A percentile compares a stretch with the other conserved stretches of the same genome.
Evolutionary conservation across 2,329 filamentous ascomycete species (phyloP).

Genomic region (Claviceps pazoutovae): DNA sequence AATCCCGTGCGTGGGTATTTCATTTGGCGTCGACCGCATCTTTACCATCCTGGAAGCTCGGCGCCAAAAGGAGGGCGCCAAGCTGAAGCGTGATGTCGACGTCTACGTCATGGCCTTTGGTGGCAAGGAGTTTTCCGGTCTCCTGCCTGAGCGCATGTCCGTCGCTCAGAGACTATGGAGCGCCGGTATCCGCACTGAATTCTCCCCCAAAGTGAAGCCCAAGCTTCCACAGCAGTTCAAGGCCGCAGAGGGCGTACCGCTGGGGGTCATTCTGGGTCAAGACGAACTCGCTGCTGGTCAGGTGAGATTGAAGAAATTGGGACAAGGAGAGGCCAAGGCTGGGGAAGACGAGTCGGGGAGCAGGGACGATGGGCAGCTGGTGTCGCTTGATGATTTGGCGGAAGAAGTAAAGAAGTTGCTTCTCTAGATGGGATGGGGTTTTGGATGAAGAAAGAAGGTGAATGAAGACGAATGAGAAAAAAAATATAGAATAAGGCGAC

Average conservation of each 20-base stretch:
- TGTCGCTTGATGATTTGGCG: conserved; percentile 50
- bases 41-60: conserved; percentile 81
- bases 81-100: conserved; percentile 51
- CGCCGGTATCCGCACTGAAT: conserved; percentile 72
- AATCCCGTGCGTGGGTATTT: conserved; percentile 55
- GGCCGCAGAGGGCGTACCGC: conserved; percentile 74
- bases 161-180: conserved; percentile 69
- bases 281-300: conserved; percentile 75
- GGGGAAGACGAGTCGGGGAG: conserved; percentile 71
- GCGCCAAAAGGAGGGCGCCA: conserved; percentile 48
- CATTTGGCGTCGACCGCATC: conserved; percentile 90
- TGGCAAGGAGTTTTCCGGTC: conserved; percentile 67
- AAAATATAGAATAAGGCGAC: neutral
- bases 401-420: conserved; percentile 40
- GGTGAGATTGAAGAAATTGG: conserved; percentile 69
- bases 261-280: conserved; percentile 80
- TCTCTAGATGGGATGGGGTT: conserved; percentile 2
- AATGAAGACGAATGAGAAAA: neutral
- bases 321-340: conserved; percentile 59
- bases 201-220: conserved; percentile 78
- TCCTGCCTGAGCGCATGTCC: conserved; percentile 72
- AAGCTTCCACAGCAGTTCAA: conserved; percentile 86
- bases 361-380: conserved; percentile 64
- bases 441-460: neutral
- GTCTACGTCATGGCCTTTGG: conserved; percentile 94